phyloP scores from a whole-genome alignment of 768 basidiomycete species.

The Leccinum pellstonianum region DNA sequence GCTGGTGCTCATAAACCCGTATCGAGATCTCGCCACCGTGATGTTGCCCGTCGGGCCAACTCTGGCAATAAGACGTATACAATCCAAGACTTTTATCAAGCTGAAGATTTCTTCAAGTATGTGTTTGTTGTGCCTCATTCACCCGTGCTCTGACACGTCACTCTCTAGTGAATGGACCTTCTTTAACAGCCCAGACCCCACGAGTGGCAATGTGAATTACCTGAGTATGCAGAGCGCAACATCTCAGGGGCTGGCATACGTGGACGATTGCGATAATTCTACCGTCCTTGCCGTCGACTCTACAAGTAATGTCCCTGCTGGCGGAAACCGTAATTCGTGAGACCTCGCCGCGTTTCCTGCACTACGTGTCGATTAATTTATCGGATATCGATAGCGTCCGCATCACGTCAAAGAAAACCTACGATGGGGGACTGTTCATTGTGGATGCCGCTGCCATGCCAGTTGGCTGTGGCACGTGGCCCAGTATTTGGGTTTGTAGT shows the following conservation, averaged over 20 bases:
- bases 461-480: conserved; percentile 63
- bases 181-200: conserved; percentile 63
- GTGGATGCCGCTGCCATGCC: conserved; percentile 73
- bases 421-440: conserved; percentile 69
- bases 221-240: conserved; percentile 46
- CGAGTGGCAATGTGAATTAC: conserved; percentile 67
- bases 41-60: conserved; percentile 20
- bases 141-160: neutral
- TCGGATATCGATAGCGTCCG: conserved; percentile 48
- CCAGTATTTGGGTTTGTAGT: conserved; percentile 51
- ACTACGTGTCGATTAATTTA: conserved; percentile 1
- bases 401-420: conserved; percentile 61
- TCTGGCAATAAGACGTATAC: conserved; percentile 32
- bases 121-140: conserved; percentile 13
- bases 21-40: conserved; percentile 31
- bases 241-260: conserved; percentile 55
- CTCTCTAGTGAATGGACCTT: conserved; percentile 63
- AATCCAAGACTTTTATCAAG: conserved; percentile 43
- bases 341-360: conserved; percentile 8
- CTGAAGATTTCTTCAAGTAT: conserved; percentile 61
- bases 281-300: conserved; percentile 65
- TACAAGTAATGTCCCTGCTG: conserved; percentile 44
- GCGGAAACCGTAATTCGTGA: conserved; percentile 56
- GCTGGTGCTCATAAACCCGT: conserved; percentile 34
- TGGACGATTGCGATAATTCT: conserved; percentile 52